These are phyloP conservation scores for Fusarium sp. DNA, from an alignment of 2,329 filamentous ascomycete species.

Conservation along the genomic window DNA sequence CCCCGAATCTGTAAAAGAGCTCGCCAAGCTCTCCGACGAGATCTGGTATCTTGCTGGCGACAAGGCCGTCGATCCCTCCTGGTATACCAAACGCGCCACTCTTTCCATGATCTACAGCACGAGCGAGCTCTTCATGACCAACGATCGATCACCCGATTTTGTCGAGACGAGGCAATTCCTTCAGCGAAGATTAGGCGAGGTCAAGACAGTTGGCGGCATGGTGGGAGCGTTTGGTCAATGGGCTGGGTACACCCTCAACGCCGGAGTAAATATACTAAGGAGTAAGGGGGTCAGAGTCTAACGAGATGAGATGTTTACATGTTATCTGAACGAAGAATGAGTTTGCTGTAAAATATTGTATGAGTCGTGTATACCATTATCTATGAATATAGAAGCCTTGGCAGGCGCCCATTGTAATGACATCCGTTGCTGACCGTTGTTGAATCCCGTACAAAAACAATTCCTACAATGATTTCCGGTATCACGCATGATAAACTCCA, in stretches of 20 bases:
- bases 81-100: conserved; percentile 79
- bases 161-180: conserved; percentile 84
- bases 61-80: conserved; percentile 81
- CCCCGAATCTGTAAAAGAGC: conserved; percentile 79
- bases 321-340: neutral
- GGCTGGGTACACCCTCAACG: conserved; percentile 83
- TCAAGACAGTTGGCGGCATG: conserved; percentile 70
- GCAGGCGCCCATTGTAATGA: conserved; percentile 30
- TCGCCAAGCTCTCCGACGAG: conserved; percentile 87
- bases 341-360: conserved; percentile 46
- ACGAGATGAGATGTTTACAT: conserved; percentile 28
- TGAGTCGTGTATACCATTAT: conserved; percentile 40
- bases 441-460: conserved; percentile 15
- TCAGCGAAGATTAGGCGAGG: conserved; percentile 78
- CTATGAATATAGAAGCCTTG: conserved; percentile 31
- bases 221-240: conserved; percentile 78
- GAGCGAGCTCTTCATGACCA: conserved; percentile 94
- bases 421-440: conserved; percentile 10
- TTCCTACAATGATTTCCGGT: conserved; percentile 17
- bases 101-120: conserved; percentile 74
- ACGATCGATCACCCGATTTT: conserved; percentile 80
- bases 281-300: conserved; percentile 89
- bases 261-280: conserved; percentile 83
- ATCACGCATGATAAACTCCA: conserved; percentile 33
- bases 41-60: conserved; percentile 92